phyloP scores from a whole-genome alignment of 768 basidiomycete genomes.

The Paxillus rubicundulus region DNA sequence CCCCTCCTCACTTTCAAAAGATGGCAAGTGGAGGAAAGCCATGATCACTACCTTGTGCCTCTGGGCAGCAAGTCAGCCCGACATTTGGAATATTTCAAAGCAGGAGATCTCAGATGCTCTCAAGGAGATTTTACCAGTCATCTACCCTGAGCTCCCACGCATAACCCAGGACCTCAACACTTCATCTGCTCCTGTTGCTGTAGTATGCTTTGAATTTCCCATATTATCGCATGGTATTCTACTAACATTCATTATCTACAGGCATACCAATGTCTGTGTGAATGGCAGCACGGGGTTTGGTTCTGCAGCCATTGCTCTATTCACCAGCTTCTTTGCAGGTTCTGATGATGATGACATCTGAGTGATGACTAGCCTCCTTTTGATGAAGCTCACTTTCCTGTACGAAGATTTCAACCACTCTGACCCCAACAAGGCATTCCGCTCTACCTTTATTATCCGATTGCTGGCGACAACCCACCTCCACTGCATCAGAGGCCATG shows the following conservation, averaged over 20 bases:
- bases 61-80: neutral
- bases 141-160: no score
- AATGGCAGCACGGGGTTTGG: slow-evolving; percentile 4
- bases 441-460: slow-evolving; percentile 1
- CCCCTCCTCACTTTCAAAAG: neutral
- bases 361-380: neutral
- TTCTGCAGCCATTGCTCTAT: slow-evolving; percentile 1
- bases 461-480: neutral
- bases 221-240: no score
- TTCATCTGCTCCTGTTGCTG: no score
- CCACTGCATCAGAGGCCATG: neutral
- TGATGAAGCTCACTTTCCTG: neutral
- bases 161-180: no score
- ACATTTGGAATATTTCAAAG: neutral
- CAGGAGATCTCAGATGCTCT: neutral
- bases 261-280: neutral
- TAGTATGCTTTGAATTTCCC: no score
- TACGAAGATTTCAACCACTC: neutral
- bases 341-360: neutral
- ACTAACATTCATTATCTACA: neutral
- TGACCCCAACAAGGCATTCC: neutral
- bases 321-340: neutral
- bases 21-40: neutral
- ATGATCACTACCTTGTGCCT: neutral
- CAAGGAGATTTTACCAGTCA: neutral